Evolutionary conservation across 345 rosid species (phyloP), one percentile per base, ranked within the genome.

Genomic region (Corymbia maculata): DNA sequence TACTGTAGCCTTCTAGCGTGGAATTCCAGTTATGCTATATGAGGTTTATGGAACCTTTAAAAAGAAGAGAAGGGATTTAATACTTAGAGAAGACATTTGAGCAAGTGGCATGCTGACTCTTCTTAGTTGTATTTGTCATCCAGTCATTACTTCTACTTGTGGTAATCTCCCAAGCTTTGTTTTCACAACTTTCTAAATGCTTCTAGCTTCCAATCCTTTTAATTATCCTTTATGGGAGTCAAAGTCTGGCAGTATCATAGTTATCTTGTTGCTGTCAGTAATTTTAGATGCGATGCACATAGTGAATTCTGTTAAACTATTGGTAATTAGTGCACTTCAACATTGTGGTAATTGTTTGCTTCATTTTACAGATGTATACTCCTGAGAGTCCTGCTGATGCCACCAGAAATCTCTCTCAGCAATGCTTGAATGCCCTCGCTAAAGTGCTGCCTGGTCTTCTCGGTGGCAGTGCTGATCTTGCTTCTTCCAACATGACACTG

Each of bases 381-480:
- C 95, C 99, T 1, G 99, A 96, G 91, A 93, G 93, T 89, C 96
- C 99, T 13, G 98, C 94, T 42, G 99, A 97, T 89, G 99, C 99
- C 86, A 97, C 99, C 87, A 93, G 99, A 92, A 96, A 96, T 93
- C 92, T 97, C 28, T 97, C 99, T 66, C 99, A 97, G 93, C 93
- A 94, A 92, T 93, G 94, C 88, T 95, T 97, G 36, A 97, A 97
- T 90, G 97, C 99, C 15, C 95, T 97, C 53, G 97, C 92, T 44
- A 94, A 93, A 88, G 96, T 95, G 86, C 91, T 96, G 61, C 99
- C 99, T 6, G 99, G 99, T 87, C 93, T 97, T 93, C 94, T 97
- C 9, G 99, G 99, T 89, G 99, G 99, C 80, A 97, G 99, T 92
- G 99, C 99, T 82, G 99, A 96, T 87, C 98, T 97, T 91, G 99